Conservation (phyloP, 2,329 filamentous ascomycete genomes). For the Aspergillus neoniger region DNA sequence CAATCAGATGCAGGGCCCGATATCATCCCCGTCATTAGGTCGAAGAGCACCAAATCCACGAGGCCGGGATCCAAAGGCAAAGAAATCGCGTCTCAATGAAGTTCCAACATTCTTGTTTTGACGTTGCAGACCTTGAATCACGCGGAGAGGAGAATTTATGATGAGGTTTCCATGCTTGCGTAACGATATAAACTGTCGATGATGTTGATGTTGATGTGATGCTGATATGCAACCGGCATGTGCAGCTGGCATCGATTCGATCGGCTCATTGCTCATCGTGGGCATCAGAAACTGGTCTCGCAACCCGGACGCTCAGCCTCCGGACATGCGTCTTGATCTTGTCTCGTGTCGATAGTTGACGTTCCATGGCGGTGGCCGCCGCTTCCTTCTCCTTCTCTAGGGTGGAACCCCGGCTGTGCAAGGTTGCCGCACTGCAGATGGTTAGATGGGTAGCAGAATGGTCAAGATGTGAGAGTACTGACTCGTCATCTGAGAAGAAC, state of each 20-base stretch:
- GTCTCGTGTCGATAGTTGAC: conserved; percentile 30
- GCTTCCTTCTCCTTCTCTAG: conserved; percentile 30
- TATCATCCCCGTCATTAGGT: conserved; percentile 15
- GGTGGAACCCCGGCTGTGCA: conserved; percentile 33
- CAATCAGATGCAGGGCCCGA: conserved; percentile 25
- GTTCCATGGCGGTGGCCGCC: conserved; percentile 27
- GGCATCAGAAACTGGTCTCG: conserved; percentile 21
- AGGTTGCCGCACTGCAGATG: conserved; percentile 36
- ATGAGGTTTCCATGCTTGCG: neutral
- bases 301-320: conserved; percentile 31
- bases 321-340: conserved; percentile 34
- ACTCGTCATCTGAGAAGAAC: conserved; percentile 44
- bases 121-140: conserved; percentile 14
- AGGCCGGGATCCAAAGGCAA: conserved; percentile 29
- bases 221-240: neutral
- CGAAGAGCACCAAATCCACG: conserved; percentile 16
- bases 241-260: neutral
- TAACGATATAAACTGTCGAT: neutral
- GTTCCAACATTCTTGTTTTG: conserved; percentile 48
- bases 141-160: neutral
- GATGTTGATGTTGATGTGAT: neutral
- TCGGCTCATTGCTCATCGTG: conserved; percentile 19
- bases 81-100: conserved; percentile 44
- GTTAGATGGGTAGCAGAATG: conserved; percentile 27
- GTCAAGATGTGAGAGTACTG: conserved; percentile 25